Evolutionary conservation across 805 yeast species (phyloP), one percentile per base, ranked within the genome.

Genomic region (Saccharomycopsis fibuligera): DNA sequence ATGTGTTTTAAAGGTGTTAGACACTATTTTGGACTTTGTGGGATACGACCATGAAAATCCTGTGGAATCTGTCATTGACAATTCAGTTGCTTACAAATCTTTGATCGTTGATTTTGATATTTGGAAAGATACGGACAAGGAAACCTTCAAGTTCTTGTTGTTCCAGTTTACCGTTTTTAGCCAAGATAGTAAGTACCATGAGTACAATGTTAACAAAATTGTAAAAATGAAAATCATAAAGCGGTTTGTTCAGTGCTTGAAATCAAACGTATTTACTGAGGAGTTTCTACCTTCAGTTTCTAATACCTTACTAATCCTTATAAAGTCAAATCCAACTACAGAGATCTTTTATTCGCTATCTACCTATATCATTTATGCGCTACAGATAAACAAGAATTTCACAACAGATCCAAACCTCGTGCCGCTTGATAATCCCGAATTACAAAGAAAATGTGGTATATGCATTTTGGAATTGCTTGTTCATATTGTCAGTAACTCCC

Each of bases 21-120:
- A 75, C 45, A 48, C 71, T 2, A 63, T 84, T 19, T 59, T 83
- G 5, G 65, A 60, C 3, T 75, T 70, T 58, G 69, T 75, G 39
- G 95, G 93, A 0, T 81, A 77, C 61, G 69, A 79, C 54, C 68
- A 67, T 31, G 50, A 57, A 1, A 65, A 74, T 31, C 78, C 84
- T 0, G 63, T 67, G 30, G 78, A 78, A 5, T 81, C 91, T 0
- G 60, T 81, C 2, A 67, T 87, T 1, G 64, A 68, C 5, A 80
- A 84, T 55, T 69, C 75, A 0, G 51, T 64, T 2, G 83, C 83
- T 0, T 88, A 83, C 58, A 70, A 76, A 31, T 63, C 69, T 1
- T 60, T 87, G 39, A 69, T 85, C 35, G 69, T 80, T 17, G 89
- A 86, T 53, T 72, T 83, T 53, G 83, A 79, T 47, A 66, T 78